These are phyloP conservation scores for Chenopodium quinoa DNA, from an alignment of 148 eudicot species.

Conservation along the genomic window DNA sequence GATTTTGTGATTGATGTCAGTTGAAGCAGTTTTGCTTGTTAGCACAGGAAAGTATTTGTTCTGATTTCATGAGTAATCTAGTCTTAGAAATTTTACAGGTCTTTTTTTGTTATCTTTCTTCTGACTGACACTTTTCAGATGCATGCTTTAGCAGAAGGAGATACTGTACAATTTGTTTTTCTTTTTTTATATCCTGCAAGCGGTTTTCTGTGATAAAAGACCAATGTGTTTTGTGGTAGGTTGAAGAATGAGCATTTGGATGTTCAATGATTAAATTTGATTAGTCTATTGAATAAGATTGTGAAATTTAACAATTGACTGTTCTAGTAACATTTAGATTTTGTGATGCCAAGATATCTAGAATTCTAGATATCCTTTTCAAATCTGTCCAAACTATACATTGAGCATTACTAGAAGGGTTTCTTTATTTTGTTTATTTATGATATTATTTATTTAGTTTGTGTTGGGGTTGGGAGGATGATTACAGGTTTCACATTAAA, in stretches of 20 bases:
- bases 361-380: background rate
- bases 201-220: background rate
- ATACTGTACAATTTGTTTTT: too few relatives aligned
- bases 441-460: too few relatives aligned
- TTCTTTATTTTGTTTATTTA: too few relatives aligned
- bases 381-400: background rate
- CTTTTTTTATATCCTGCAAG: background rate
- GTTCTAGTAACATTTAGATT: background rate
- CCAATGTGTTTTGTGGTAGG: background rate
- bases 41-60: background rate
- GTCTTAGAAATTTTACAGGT: background rate
- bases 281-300: too few relatives aligned
- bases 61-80: background rate
- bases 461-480: background rate
- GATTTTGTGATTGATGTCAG: background rate
- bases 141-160: background rate
- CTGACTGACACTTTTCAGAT: background rate
- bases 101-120: background rate
- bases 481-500: background rate
- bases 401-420: background rate
- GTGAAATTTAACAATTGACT: background rate
- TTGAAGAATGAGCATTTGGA: background rate
- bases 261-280: background rate
- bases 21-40: slow-evolving; percentile 4
- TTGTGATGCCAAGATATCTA: background rate